phyloP scores from a whole-genome alignment of 2,329 filamentous ascomycete genomes.

The Pleurostoma richardsiae region DNA sequence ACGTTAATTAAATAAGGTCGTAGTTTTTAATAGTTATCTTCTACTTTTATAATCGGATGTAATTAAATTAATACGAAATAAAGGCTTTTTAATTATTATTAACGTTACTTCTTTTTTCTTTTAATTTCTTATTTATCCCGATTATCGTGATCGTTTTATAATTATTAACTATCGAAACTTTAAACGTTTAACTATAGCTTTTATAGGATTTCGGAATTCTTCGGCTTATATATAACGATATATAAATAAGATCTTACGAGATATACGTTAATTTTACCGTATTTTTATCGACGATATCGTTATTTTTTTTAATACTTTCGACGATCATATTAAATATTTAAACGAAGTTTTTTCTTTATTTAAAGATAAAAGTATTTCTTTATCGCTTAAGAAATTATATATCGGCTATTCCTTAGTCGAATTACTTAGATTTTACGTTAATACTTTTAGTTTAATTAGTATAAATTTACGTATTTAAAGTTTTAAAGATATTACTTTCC shows the following conservation, averaged over 20 bases:
- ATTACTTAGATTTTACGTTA: constrained; percentile 2
- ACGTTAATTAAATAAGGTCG: constrained; percentile 1
- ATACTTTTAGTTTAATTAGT: neutral
- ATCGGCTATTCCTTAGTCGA: neutral
- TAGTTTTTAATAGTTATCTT: neutral
- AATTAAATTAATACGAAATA: neutral
- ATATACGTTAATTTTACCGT: neutral
- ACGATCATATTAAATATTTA: neutral
- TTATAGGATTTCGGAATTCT: neutral
- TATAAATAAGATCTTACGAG: neutral
- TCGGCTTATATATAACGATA: neutral
- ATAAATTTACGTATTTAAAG: neutral
- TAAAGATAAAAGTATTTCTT: neutral
- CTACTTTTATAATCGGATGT: neutral
- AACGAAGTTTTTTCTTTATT: neutral
- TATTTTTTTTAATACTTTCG: neutral
- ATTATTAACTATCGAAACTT: neutral
- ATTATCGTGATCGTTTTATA: neutral
- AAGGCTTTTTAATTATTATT: neutral
- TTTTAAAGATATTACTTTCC: neutral
- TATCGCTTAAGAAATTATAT: neutral
- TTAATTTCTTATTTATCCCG: neutral
- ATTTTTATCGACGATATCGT: constrained; percentile 2
- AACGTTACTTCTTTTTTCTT: neutral
- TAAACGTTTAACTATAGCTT: neutral